Conservation (phyloP, 2,329 filamentous ascomycete genomes). For the Pseudodiploospora longispora region DNA sequence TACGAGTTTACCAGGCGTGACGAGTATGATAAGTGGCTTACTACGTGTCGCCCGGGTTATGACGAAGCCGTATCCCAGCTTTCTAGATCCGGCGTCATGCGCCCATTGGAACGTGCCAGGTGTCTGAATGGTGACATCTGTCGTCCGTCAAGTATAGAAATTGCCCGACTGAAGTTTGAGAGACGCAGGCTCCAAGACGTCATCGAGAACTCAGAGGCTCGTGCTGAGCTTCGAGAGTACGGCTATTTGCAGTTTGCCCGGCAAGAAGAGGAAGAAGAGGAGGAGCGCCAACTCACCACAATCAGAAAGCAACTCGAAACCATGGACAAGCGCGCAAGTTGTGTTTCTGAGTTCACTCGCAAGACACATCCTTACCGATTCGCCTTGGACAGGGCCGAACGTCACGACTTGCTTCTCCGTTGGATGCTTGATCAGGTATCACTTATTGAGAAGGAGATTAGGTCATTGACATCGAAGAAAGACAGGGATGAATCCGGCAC, state of each 20-base stretch:
- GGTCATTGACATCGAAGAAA: not conserved
- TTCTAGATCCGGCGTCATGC: not conserved
- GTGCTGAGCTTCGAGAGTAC: not conserved
- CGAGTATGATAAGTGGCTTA: conserved; percentile 7
- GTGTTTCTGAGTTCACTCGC: conserved; percentile 1
- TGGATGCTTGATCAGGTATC: conserved; percentile 14
- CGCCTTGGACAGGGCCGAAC: conserved; percentile 8
- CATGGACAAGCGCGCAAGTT: not conserved
- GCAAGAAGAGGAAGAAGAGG: conserved; percentile 1
- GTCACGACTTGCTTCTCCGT: conserved; percentile 13
- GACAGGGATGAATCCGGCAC: not conserved
- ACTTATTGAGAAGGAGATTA: conserved; percentile 12
- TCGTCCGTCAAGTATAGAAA: conserved; percentile 2
- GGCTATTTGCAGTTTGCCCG: no score
- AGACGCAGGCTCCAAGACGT: conserved; percentile 2
- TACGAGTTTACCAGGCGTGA: conserved; percentile 5
- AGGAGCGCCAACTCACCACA: not conserved
- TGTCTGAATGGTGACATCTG: conserved; percentile 5
- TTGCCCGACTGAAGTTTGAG: conserved; percentile 2
- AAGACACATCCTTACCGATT: conserved; percentile 7
- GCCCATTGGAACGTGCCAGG: conserved; percentile 1
- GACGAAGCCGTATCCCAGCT: conserved; percentile 2
- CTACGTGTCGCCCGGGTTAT: conserved; percentile 2
- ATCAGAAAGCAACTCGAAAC: not conserved
- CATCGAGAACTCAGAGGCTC: not conserved